These are phyloP conservation scores for Cichorium intybus DNA, from an alignment of 140 eudicot genomes.

Conservation along the genomic window DNA sequence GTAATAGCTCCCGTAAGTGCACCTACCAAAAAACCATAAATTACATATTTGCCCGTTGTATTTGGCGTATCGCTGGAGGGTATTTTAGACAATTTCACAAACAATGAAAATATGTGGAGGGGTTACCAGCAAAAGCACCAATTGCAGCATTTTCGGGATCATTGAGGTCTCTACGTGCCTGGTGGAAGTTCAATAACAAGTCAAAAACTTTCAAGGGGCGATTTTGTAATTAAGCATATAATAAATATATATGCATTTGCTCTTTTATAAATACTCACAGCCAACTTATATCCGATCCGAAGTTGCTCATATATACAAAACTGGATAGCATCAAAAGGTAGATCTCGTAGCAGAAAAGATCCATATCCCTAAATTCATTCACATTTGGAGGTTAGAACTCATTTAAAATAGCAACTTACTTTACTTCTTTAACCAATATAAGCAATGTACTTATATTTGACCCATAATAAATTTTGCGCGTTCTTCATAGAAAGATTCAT, in stretches of 20 bases:
- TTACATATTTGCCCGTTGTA: neutral
- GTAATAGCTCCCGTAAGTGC: constrained; percentile 97
- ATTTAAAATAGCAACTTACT: neutral
- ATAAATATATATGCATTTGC: neutral
- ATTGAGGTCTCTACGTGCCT: constrained; percentile 91
- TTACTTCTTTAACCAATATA: neutral
- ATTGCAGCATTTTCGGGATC: constrained; percentile 95
- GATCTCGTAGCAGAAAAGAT: constrained; percentile 91
- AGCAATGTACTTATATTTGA: neutral
- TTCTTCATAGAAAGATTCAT: constrained; percentile 25
- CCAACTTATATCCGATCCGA: constrained; percentile 86
- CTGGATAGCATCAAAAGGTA: constrained; percentile 99
- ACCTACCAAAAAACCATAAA: constrained; percentile 39
- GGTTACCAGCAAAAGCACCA: constrained; percentile 97
- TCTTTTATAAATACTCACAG: constrained; percentile 44
- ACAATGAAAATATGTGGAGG: neutral
- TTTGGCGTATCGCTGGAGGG: neutral
- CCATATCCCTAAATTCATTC: constrained; percentile 69
- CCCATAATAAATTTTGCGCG: neutral
- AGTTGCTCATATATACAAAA: constrained; percentile 97
- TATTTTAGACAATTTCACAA: constrained; percentile 11
- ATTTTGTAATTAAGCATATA: constrained; percentile 1
- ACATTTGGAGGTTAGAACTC: constrained; percentile 10
- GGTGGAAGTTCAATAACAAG: constrained; percentile 15
- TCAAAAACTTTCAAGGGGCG: constrained; percentile 18